A percentile compares a stretch with the other conserved stretches of the same genome.
These are phyloP conservation scores for Luffa acutangula DNA, from an alignment of 306 rosid genomes.

Conservation along the genomic window DNA sequence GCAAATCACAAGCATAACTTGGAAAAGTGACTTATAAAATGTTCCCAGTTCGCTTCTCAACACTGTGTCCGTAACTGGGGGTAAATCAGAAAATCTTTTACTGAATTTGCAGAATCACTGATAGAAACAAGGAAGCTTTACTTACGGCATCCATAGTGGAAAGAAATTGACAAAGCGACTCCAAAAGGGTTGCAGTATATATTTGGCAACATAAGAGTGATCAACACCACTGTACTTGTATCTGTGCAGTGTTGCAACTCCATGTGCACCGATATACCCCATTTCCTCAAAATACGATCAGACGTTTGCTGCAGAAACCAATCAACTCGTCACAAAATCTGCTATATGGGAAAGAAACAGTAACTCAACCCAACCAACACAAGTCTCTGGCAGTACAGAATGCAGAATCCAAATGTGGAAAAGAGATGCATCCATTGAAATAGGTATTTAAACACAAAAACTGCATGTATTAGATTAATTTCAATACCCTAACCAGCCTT, in stretches of 20 bases:
- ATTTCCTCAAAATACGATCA: slow-evolving; percentile 23
- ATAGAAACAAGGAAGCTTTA: neutral
- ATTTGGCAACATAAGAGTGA: slow-evolving; percentile 86
- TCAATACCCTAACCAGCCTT: neutral
- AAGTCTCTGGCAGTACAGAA: neutral
- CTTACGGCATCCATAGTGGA: slow-evolving; percentile 99
- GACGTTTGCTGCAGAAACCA: slow-evolving; percentile 18
- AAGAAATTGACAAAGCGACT: slow-evolving; percentile 60
- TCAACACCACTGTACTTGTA: slow-evolving; percentile 92
- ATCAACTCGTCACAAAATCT: neutral
- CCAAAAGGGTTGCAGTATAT: slow-evolving; percentile 90
- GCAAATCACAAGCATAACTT: neutral
- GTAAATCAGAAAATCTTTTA: neutral
- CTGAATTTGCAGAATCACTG: slow-evolving; percentile 1
- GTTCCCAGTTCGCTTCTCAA: neutral
- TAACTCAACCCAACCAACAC: neutral
- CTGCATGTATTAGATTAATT: neutral
- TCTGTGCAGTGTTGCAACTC: slow-evolving; percentile 66
- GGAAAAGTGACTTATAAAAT: neutral
- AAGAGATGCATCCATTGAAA: neutral
- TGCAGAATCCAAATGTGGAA: neutral
- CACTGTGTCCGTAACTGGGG: neutral
- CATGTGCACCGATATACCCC: slow-evolving; percentile 84
- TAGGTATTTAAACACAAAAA: neutral
- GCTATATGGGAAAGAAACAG: neutral